Conservation (phyloP, 2,329 filamentous ascomycete genomes). For the Huntiella abstrusa region DNA sequence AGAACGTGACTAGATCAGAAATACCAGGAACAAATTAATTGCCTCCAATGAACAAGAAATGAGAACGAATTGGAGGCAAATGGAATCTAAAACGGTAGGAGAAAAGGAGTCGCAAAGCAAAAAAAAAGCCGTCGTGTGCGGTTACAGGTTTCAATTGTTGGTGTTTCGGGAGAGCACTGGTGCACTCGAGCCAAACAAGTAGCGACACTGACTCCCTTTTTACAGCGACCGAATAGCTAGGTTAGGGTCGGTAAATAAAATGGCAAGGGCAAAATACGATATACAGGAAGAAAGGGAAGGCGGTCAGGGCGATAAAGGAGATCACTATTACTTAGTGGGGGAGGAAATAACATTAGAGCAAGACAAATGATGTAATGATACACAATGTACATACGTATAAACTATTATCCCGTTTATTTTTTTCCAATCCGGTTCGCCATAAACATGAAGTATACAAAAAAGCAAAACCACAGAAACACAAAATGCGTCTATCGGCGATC, state of each 20-base stretch:
- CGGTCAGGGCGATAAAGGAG: background rate
- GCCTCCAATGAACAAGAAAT: too few species aligned
- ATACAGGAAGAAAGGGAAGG: background rate
- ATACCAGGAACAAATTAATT: too few species aligned
- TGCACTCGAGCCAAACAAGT: background rate
- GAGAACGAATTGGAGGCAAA: too few species aligned
- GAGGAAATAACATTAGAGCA: too few species aligned
- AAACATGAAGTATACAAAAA: slow-evolving; percentile 6
- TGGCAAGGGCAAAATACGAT: background rate
- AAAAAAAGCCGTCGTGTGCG: background rate
- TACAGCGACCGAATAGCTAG: background rate
- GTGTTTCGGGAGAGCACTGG: slow-evolving; percentile 10
- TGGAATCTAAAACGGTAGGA: background rate
- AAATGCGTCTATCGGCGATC: slow-evolving; percentile 8
- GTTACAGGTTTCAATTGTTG: slow-evolving; percentile 10
- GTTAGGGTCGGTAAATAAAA: background rate
- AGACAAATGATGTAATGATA: background rate
- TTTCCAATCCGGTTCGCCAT: slow-evolving; percentile 10
- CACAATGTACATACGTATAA: background rate
- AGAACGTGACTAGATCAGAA: too few species aligned
- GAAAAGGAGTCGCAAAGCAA: background rate
- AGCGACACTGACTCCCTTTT: too few species aligned
- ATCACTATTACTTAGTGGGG: background rate
- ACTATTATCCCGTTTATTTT: slow-evolving; percentile 6
- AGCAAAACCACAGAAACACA: slow-evolving; percentile 9